Evolutionary conservation across 2,329 filamentous ascomycete species (phyloP), one percentile per base, ranked within the genome.

Genomic region (Epichloe sylvatica): DNA sequence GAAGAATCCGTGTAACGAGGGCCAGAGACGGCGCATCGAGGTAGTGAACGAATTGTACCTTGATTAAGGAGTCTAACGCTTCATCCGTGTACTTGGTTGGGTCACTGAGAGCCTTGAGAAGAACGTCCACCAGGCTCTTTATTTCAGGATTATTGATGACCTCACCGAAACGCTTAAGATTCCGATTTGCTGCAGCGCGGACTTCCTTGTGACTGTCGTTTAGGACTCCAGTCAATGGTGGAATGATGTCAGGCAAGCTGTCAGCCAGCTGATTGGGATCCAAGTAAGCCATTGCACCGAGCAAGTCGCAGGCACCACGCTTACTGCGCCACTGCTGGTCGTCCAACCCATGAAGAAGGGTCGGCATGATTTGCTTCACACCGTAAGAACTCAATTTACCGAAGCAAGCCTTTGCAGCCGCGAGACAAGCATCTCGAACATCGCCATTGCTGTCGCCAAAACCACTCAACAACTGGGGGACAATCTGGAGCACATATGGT

Each of bases 161-260:
- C 66, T 98, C 94, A 56, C 94, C 92, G 64, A 98, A 98, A 50
- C 92, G 84, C 70, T 98, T 94, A 70, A 98, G 75, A 70, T 89
- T 95, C 68, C 91, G 83, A 67, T 98, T 98, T 7, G 92, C 92
- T 21, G 88, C 90, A 42, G 81, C 74, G 53, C 92, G 81, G 34
- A 98, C 92, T 69, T 98, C 92, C 67, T 98, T 98, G 70, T 98
- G 92, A 60, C 87, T 96, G 70, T 98, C 92, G 58, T 95, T 98
- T 51, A 98, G 72, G 3, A 97, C 92, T 43, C 84, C 82, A 1
- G 94, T 97, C 51, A 98, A 75, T 15, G 94, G 91, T 25, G 94
- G 92, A 57, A 98, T 98, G 57, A 98, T 98, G 50, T 94, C 90
- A 2, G 92, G 92, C 59, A 98, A 71, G 64, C 90, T 97, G 57